A percentile compares a stretch with the other conserved stretches of the same genome.
Conservation (phyloP, 2,329 filamentous ascomycete species). For the Trichoderma oligosporum region DNA sequence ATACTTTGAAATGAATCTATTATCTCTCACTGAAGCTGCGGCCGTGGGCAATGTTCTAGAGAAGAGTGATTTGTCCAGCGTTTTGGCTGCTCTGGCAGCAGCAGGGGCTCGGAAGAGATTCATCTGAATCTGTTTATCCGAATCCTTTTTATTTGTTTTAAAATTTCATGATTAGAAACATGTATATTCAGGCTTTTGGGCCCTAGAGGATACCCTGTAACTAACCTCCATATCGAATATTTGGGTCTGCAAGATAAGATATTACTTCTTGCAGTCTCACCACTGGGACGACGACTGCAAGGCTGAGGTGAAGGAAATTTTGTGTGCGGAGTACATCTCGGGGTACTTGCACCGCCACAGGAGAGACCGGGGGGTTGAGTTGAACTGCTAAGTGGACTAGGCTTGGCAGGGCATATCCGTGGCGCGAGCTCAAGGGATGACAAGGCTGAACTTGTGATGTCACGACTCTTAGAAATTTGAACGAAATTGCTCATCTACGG, state of each 20-base stretch:
- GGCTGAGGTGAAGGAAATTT: constrained; percentile 32
- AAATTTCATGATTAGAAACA: neutral
- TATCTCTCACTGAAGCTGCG: constrained; percentile 73
- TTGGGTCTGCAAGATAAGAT: constrained; percentile 21
- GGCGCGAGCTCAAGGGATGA: constrained; percentile 11
- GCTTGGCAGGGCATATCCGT: no score
- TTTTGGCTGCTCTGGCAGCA: constrained; percentile 68
- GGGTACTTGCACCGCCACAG: constrained; percentile 26
- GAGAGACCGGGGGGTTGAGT: neutral
- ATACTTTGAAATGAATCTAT: constrained; percentile 68
- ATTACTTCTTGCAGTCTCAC: constrained; percentile 23
- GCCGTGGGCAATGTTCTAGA: constrained; percentile 69
- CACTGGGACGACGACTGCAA: constrained; percentile 22
- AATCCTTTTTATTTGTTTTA: constrained; percentile 26
- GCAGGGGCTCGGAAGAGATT: constrained; percentile 71
- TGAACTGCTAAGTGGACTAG: neutral
- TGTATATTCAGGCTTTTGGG: no score
- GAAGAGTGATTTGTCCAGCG: constrained; percentile 82
- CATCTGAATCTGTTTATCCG: constrained; percentile 46
- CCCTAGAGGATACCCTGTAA: neutral
- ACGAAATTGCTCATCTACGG: neutral
- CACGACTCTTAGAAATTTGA: constrained; percentile 18
- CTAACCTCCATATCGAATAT: constrained; percentile 34
- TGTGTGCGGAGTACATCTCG: constrained; percentile 29
- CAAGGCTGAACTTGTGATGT: constrained; percentile 24